A percentile compares a stretch with the other conserved stretches of the same genome.
phyloP scores from a whole-genome alignment of 345 rosid genomes.

The Lepidium didymum region DNA sequence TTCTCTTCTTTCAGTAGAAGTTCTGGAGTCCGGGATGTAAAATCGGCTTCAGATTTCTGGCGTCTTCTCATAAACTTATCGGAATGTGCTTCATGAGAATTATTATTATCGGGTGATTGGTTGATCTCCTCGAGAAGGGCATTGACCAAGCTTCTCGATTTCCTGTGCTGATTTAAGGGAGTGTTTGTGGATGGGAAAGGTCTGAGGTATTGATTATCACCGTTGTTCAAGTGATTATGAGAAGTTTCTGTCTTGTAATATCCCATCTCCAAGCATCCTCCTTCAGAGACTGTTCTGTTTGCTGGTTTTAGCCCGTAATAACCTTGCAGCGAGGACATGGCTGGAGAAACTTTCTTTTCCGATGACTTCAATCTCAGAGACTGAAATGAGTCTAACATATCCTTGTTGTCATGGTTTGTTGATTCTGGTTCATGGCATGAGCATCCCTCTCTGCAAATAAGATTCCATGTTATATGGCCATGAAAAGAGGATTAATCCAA shows the following conservation, averaged over 20 bases:
- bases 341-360: constrained; percentile 42
- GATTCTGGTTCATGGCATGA: constrained; percentile 29
- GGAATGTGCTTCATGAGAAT: constrained; percentile 20
- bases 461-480: background rate
- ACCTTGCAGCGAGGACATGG: constrained; percentile 71
- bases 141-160: constrained; percentile 55
- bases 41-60: constrained; percentile 61
- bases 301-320: constrained; percentile 59
- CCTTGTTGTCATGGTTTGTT: background rate
- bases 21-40: constrained; percentile 40
- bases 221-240: constrained; percentile 1
- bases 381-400: constrained; percentile 55
- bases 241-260: constrained; percentile 33
- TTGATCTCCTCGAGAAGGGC: constrained; percentile 40
- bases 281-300: constrained; percentile 35
- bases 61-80: constrained; percentile 50
- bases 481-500: background rate
- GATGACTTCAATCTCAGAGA: constrained; percentile 48
- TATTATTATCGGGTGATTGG: constrained; percentile 24
- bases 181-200: constrained; percentile 30
- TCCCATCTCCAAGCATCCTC: constrained; percentile 31
- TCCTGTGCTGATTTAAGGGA: constrained; percentile 41
- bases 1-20: constrained; percentile 58
- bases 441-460: constrained; percentile 43
- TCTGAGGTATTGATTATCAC: constrained; percentile 28